Evolutionary conservation across 129 eudicot species (phyloP).

Genomic region (Heracleum sosnowskyi): DNA sequence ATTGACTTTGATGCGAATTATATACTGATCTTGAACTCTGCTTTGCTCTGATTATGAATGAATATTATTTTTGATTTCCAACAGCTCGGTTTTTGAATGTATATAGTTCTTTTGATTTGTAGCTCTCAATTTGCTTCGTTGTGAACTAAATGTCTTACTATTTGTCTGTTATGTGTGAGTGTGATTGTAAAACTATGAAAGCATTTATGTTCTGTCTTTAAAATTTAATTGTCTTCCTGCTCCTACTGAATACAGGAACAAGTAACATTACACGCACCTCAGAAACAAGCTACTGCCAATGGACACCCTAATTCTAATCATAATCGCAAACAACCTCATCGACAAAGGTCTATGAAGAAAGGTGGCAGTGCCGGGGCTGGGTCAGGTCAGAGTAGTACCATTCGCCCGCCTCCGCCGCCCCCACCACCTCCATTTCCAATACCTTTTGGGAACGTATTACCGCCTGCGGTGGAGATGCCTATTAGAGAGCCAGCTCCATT

Average conservation of each 20-base stretch:
- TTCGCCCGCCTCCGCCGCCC: neutral
- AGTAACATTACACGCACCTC: neutral
- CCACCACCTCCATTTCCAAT: neutral
- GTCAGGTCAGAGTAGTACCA: neutral
- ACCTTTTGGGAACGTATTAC: neutral
- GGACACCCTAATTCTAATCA: neutral
- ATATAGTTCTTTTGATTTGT: neutral
- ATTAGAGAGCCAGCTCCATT: neutral
- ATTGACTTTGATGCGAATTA: neutral
- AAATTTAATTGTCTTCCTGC: neutral
- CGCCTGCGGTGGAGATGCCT: neutral
- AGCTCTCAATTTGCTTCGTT: neutral
- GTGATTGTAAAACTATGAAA: neutral
- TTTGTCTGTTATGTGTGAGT: neutral
- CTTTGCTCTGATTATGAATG: neutral
- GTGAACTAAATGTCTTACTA: neutral
- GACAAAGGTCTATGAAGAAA: constrained; percentile 3
- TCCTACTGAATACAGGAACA: neutral
- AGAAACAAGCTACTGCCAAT: neutral
- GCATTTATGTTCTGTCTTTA: neutral
- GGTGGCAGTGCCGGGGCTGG: constrained; percentile 4
- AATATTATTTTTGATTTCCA: neutral
- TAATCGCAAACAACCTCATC: constrained; percentile 6
- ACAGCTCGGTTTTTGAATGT: neutral
- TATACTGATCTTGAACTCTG: neutral